These are phyloP conservation scores for Leucosporidium creatinivorum DNA, from an alignment of 768 basidiomycete species.

Conservation along the genomic window DNA sequence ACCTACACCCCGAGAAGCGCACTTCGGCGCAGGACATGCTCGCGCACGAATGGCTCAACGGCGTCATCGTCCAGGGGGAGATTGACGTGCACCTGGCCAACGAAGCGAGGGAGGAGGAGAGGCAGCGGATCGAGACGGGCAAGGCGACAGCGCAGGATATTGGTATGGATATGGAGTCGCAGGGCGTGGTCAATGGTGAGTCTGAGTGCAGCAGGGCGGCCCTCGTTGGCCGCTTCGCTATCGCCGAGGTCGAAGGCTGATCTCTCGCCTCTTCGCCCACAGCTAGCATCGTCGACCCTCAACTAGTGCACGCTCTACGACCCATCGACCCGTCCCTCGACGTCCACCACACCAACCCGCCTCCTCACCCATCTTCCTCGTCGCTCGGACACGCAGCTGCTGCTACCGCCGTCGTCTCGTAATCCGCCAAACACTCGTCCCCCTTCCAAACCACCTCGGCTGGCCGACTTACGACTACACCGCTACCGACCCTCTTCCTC, in stretches of 20 bases:
- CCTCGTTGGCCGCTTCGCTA: background rate
- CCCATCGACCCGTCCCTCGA: constrained; percentile 27
- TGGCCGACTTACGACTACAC: too few species aligned
- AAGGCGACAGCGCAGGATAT: constrained; percentile 16
- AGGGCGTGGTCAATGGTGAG: constrained; percentile 12
- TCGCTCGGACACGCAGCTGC: background rate
- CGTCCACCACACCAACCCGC: constrained; percentile 29
- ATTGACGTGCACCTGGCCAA: constrained; percentile 28
- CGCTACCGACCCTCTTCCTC: too few species aligned
- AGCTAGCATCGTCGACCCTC: constrained; percentile 21
- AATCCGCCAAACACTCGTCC: too few species aligned
- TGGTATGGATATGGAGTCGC: constrained; percentile 26
- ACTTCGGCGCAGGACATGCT: constrained; percentile 79
- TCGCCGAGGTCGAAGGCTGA: background rate
- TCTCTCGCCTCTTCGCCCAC: background rate
- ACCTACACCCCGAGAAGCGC: constrained; percentile 77
- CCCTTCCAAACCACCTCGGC: too few species aligned
- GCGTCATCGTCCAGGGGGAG: constrained; percentile 54
- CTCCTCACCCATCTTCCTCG: constrained; percentile 16
- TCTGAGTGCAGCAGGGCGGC: too few species aligned
- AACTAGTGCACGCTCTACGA: constrained; percentile 24
- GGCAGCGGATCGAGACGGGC: constrained; percentile 15
- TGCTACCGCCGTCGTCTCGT: too few species aligned
- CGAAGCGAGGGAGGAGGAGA: constrained; percentile 19
- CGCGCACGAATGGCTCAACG: constrained; percentile 77